These are phyloP conservation scores for Aspergillus affinis DNA, from an alignment of 495 filamentous ascomycete species.

Conservation along the genomic window DNA sequence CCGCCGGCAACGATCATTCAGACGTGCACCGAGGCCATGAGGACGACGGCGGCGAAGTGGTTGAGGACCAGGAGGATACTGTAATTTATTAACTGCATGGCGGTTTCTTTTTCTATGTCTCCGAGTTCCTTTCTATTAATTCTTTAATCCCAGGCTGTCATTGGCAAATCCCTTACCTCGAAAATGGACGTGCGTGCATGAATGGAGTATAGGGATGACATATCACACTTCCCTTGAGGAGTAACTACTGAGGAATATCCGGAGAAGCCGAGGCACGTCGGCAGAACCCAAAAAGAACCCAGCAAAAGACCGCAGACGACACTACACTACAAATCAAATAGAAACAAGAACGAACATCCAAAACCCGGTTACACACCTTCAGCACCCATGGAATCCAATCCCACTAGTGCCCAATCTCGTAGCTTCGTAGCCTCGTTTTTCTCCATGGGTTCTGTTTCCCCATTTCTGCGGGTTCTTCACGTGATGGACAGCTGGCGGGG, in stretches of 20 bases:
- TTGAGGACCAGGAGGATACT: constrained; percentile 6
- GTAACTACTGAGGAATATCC: not conserved
- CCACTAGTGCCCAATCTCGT: constrained; percentile 8
- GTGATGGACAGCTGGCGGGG: constrained; percentile 22
- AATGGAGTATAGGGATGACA: not conserved
- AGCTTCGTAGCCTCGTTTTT: constrained; percentile 8
- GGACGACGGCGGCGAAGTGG: constrained; percentile 3
- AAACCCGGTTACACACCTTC: not conserved
- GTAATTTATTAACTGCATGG: constrained; percentile 1
- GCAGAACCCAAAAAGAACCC: not conserved
- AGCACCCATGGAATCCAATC: not conserved
- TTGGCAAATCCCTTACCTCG: not conserved
- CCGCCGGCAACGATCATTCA: constrained; percentile 20
- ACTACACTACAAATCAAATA: not conserved
- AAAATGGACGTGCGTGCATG: too few species aligned
- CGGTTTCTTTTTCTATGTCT: not conserved
- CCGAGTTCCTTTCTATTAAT: not conserved
- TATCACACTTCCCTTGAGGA: not conserved
- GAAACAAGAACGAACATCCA: not conserved
- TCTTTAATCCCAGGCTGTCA: not conserved
- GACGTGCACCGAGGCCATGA: constrained; percentile 33
- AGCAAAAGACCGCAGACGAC: not conserved
- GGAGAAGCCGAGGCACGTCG: not conserved
- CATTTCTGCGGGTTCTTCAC: constrained; percentile 15
- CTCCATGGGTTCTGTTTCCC: not conserved